Conservation (phyloP, 805 yeast species). For the Wickerhamiella dianesei region DNA sequence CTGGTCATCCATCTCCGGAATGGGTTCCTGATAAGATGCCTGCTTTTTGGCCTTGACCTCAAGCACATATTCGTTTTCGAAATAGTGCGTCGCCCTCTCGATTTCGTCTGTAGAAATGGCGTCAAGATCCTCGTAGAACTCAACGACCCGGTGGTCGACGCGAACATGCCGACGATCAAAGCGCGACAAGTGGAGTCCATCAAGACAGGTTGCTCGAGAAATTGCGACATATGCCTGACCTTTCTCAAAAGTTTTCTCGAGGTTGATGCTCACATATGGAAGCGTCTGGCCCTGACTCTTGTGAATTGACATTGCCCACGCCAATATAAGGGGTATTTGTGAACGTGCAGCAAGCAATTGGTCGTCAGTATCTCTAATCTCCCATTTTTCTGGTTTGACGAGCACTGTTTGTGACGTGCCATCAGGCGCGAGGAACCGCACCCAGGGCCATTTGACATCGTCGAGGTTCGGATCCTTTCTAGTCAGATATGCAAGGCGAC, state of each 20-base stretch:
- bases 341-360: conserved; percentile 53
- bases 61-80: background rate
- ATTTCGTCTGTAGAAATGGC: conserved; percentile 7
- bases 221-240: conserved; percentile 96
- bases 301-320: conserved; percentile 94
- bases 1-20: background rate
- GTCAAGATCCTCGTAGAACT: conserved; percentile 38
- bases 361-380: conserved; percentile 59
- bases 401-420: conserved; percentile 61
- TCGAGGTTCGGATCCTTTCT: conserved; percentile 1
- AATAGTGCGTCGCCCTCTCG: conserved; percentile 5
- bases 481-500: background rate
- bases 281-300: conserved; percentile 92
- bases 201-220: conserved; percentile 74
- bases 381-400: conserved; percentile 74
- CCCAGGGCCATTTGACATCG: conserved; percentile 40
- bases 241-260: conserved; percentile 62
- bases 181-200: conserved; percentile 69
- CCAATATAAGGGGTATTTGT: conserved; percentile 80
- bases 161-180: conserved; percentile 51
- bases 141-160: conserved; percentile 57
- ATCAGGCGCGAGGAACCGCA: conserved; percentile 58
- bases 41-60: background rate
- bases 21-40: background rate
- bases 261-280: conserved; percentile 62